Evolutionary conservation across 2,329 filamentous ascomycete genomes (phyloP).

Genomic region (Triangularia verruculosa): DNA sequence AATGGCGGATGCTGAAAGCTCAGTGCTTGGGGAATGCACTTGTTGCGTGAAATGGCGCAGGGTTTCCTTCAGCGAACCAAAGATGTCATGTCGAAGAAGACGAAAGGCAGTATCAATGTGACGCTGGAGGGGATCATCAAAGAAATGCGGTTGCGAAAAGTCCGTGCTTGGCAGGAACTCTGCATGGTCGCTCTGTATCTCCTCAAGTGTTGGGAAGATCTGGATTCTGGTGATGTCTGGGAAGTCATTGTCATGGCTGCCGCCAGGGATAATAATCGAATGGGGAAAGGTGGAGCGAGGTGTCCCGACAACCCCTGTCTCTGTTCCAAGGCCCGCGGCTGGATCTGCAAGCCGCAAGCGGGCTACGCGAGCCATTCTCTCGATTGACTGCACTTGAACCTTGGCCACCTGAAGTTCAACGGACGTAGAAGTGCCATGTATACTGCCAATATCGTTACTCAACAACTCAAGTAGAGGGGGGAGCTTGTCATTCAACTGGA

Average conservation of each 20-base stretch:
- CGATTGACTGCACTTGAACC: background rate
- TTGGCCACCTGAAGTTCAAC: background rate
- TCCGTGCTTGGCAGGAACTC: slow-evolving; percentile 43
- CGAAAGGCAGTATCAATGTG: slow-evolving; percentile 24
- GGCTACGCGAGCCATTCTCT: slow-evolving; percentile 7
- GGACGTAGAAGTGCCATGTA: too few relatives aligned
- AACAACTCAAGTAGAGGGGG: slow-evolving; percentile 5
- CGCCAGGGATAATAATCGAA: slow-evolving; percentile 30
- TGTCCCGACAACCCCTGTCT: background rate
- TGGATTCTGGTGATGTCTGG: slow-evolving; percentile 40
- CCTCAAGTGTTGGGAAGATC: slow-evolving; percentile 44
- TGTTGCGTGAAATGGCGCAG: background rate
- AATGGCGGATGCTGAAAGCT: too few relatives aligned
- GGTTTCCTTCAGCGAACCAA: slow-evolving; percentile 22
- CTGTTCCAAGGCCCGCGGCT: background rate
- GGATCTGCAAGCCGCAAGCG: background rate
- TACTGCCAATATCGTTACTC: background rate
- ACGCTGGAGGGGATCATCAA: slow-evolving; percentile 26
- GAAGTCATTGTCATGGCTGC: slow-evolving; percentile 47
- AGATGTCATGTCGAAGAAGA: slow-evolving; percentile 22
- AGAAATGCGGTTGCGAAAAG: slow-evolving; percentile 38
- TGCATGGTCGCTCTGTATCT: slow-evolving; percentile 34
- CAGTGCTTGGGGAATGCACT: too few relatives aligned
- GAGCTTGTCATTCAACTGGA: slow-evolving; percentile 14
- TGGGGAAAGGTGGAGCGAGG: slow-evolving; percentile 32